Base-by-base conservation (phyloP, 1,284 basidiomycete genomes). In the Trametes pubescens region DNA sequence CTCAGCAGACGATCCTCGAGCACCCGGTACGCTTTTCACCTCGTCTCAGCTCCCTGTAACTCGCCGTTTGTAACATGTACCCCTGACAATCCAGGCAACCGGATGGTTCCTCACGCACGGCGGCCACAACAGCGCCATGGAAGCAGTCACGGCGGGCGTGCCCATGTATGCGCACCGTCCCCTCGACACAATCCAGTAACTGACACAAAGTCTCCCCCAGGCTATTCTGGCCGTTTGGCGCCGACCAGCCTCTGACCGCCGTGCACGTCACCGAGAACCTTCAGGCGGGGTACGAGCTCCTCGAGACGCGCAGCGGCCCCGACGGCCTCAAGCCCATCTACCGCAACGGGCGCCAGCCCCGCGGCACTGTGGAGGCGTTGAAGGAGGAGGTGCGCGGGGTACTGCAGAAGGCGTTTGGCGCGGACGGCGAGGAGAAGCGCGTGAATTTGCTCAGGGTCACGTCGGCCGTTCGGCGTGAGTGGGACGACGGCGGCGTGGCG, bases 231-330 rank as follows among this genome's bases (percentile, higher is more conserved):
- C 70, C 71, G 2, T 67, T 71, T 54, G 61, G 48, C 18, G 62
- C 64, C 5, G 72, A 73, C 52, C 71, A 73, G 44, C 71, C 71
- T 8, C 26, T 47, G 0, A 69, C 67, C 54, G 68, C 70, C 32
- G 64, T 69, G 13, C 61, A 66, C 38, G 46, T 70, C n/a, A 63
- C 61, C 26, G 61, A 64, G 7, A 70, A 54, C 44, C 65, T 71
- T 35, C 56, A 71, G 16, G 67, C 69, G 7, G 73, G 70, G 4
- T 75, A 75, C 61, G 74, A 76, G 68, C 66, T 76, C 8, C 49
- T 73, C 52, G 73, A 76, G 57, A 70, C 71, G 13, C 71, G 74
- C 21, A 69, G 29, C 13, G 73, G 71, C 7, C 16, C 44, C 1
- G 38, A 68, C n/a, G 73, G 71, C 3, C 69, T 56, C 16, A 62